Base-by-base conservation (phyloP, 306 rosid genomes). In the Dicorynia guianensis region DNA sequence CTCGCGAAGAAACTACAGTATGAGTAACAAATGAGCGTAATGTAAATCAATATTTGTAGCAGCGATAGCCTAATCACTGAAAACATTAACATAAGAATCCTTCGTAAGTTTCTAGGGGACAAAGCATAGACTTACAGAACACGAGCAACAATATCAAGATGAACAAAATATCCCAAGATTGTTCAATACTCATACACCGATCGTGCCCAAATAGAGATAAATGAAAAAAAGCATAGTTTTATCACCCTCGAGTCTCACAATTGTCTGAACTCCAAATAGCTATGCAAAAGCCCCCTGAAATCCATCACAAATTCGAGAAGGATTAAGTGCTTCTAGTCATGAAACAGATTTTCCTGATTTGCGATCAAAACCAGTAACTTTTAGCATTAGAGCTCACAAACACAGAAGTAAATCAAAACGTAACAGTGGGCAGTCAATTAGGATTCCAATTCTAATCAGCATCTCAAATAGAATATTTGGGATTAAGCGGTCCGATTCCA, bases 61-160 rank as follows among this genome's bases (percentile, higher is more conserved):
- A 57, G 97, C 98, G 75, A 96, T 84, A 34, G 89, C 69, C 84
- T 96, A 88, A 72, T 89, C 91, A 78, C 99, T 96, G 86, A 44
- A 80, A 89, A 74, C 48, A 69, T 15, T 54, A 8, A 81, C 78
- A 48, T 75, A 38, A 72, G 6, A 36, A n/a, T 36, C 42, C 82
- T 61, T 44, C 58, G 48, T 19, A 50, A 11, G 9, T 66, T 71
- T 72, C 47, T 34, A 18, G 11, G 50, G 14, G 2, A 67, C n/a
- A 44, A 67, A 76, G 5, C 69, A 63, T 18, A 33, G 44, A n/a
- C 72, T 6, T 4, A 14, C 69, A 11, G 38, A 43, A 44, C 19
- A 46, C 71, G 44, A 25, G 18, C 11, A 25, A 60, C 25, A 3
- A n/a, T 7, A n/a, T 13, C 19, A 6, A 9, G 49, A 69, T 49